phyloP scores from a whole-genome alignment of 2,329 filamentous ascomycete genomes.

The Lasiodiplodia theobromae region DNA sequence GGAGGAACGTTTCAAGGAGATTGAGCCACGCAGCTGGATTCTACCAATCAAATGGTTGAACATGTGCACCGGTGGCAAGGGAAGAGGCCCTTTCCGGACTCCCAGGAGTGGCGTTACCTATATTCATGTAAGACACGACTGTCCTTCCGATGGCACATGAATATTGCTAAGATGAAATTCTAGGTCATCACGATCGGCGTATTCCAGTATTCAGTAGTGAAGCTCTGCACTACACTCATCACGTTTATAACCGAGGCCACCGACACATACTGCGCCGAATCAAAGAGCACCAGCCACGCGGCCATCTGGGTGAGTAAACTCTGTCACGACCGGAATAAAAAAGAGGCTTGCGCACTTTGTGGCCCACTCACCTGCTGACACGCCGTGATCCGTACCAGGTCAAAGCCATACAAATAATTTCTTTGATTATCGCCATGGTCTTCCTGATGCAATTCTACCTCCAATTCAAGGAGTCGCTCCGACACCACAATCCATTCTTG shows the following conservation, averaged over 20 bases:
- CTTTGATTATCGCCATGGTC: constrained; percentile 82
- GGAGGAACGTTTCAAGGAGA: constrained; percentile 75
- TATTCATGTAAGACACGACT: constrained; percentile 69
- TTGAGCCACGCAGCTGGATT: constrained; percentile 73
- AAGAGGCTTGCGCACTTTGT: too few relatives aligned
- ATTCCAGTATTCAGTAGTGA: constrained; percentile 81
- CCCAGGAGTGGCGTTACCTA: constrained; percentile 79
- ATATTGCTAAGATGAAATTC: too few relatives aligned
- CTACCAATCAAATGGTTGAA: constrained; percentile 72
- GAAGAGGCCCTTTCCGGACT: constrained; percentile 69
- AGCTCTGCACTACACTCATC: constrained; percentile 76
- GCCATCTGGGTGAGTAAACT: not conserved
- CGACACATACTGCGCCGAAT: constrained; percentile 76
- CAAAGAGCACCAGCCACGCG: constrained; percentile 39
- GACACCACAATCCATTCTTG: constrained; percentile 71
- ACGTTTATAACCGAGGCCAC: constrained; percentile 74
- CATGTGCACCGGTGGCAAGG: constrained; percentile 70
- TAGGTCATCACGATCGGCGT: constrained; percentile 75
- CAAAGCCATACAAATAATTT: constrained; percentile 69
- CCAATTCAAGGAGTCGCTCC: constrained; percentile 70
- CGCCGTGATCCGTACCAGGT: constrained; percentile 69
- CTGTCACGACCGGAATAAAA: not conserved
- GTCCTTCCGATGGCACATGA: not conserved
- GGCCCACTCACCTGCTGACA: not conserved
- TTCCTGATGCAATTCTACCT: constrained; percentile 83